Conservation (phyloP, 2,329 filamentous ascomycete species). For the Fusarium sp. region DNA sequence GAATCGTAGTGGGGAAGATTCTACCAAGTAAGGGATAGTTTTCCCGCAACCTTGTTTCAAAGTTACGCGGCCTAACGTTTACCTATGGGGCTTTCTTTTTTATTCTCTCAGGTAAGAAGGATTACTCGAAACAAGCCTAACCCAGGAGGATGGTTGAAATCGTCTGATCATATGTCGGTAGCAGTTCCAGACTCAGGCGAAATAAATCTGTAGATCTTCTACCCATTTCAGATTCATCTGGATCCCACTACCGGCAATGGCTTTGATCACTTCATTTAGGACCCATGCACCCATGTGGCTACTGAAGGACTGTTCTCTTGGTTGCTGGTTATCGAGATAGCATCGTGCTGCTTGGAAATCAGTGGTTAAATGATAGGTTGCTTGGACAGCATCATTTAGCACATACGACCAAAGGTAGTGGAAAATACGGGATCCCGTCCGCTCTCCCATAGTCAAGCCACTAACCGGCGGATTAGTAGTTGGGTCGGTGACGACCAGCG, state of each 20-base stretch:
- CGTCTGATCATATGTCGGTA: too few relatives aligned
- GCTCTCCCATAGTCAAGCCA: conserved; percentile 38
- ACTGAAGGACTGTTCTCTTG: too few relatives aligned
- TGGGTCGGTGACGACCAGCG: conserved; percentile 39
- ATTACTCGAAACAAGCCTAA: background rate
- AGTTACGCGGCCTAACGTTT: conserved; percentile 21
- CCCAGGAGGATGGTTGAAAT: too few relatives aligned
- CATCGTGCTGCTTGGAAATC: too few relatives aligned
- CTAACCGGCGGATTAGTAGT: conserved; percentile 38
- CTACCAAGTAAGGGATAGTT: conserved; percentile 15
- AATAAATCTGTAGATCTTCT: too few relatives aligned
- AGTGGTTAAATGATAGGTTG: accelerated
- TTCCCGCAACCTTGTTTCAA: conserved; percentile 19
- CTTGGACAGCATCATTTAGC: accelerated
- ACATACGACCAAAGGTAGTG: conserved; percentile 37
- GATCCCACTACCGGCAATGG: too few relatives aligned
- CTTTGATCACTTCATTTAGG: too few relatives aligned
- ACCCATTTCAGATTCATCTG: too few relatives aligned
- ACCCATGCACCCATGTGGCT: too few relatives aligned
- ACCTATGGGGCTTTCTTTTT: too few relatives aligned
- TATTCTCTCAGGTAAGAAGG: background rate
- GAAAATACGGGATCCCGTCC: conserved; percentile 38
- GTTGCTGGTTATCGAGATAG: too few relatives aligned
- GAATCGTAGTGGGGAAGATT: background rate
- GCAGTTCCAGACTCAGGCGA: too few relatives aligned